phyloP scores from a whole-genome alignment of 352 stramenopile species.

The Pythium rishiriense region DNA sequence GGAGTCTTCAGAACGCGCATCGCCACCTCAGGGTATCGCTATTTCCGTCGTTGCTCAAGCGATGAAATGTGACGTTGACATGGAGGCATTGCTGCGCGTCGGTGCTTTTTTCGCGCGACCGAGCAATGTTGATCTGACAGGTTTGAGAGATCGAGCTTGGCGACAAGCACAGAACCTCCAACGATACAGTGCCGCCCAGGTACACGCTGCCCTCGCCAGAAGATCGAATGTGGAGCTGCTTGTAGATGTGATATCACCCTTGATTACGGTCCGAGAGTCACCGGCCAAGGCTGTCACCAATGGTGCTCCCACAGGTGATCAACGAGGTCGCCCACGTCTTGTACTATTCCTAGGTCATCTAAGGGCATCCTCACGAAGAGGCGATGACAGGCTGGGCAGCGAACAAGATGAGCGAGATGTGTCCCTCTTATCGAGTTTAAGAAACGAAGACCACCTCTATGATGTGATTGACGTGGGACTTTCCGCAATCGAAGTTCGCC shows the following conservation, averaged over 20 bases:
- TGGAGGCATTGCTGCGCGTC: slow-evolving; percentile 72
- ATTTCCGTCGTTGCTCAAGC: slow-evolving; percentile 78
- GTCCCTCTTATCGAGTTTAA: slow-evolving; percentile 2
- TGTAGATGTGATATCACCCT: slow-evolving; percentile 77
- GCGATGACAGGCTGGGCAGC: slow-evolving; percentile 17
- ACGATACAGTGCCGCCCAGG: slow-evolving; percentile 72
- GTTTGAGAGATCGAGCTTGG: slow-evolving; percentile 72
- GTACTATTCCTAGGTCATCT: slow-evolving; percentile 79
- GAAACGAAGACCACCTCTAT: slow-evolving; percentile 46
- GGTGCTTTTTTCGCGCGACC: slow-evolving; percentile 71
- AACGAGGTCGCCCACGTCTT: slow-evolving; percentile 32
- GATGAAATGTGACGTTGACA: slow-evolving; percentile 77
- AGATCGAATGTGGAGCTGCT: slow-evolving; percentile 74
- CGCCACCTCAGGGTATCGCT: slow-evolving; percentile 35
- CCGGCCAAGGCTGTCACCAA: slow-evolving; percentile 22
- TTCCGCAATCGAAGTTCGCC: slow-evolving; percentile 76
- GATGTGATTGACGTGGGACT: slow-evolving; percentile 78
- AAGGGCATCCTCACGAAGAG: slow-evolving; percentile 59
- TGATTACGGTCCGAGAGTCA: slow-evolving; percentile 73
- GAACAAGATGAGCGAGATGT: not conserved
- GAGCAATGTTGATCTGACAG: slow-evolving; percentile 72
- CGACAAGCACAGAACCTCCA: slow-evolving; percentile 72
- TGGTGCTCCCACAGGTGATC: not conserved
- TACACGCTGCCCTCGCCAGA: slow-evolving; percentile 63
- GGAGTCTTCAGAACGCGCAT: not conserved